These are phyloP conservation scores for Backusella luteola DNA, from an alignment of 192 early-diverging fungal genomes.

Conservation along the genomic window DNA sequence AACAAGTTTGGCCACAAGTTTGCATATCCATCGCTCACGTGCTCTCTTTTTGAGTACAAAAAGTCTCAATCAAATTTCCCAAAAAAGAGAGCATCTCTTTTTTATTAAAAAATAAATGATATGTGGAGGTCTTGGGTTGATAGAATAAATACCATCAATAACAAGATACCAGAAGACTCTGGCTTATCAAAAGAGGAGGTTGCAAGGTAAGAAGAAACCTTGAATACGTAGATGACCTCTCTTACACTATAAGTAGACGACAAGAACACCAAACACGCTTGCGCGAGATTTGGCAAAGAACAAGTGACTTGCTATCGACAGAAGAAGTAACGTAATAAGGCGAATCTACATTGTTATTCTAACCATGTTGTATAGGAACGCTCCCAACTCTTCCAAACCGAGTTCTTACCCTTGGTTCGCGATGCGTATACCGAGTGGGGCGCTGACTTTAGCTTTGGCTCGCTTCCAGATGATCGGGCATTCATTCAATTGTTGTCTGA, in stretches of 20 bases:
- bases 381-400: conserved; percentile 10
- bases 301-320: background rate
- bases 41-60: background rate
- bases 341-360: background rate
- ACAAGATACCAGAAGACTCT: background rate
- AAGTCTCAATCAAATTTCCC: background rate
- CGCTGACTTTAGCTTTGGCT: conserved; percentile 3
- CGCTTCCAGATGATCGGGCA: conserved; percentile 23
- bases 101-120: background rate
- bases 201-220: background rate
- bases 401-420: conserved; percentile 29
- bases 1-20: background rate
- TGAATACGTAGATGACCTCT: background rate
- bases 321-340: background rate
- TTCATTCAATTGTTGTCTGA: conserved; percentile 33
- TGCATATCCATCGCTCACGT: background rate
- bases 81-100: background rate
- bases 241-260: background rate
- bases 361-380: conserved; percentile 25
- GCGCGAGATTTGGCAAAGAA: conserved; percentile 16
- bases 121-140: conserved; percentile 42
- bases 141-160: conserved; percentile 27
- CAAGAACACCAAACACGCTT: conserved; percentile 14
- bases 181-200: conserved; percentile 1
- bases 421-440: conserved; percentile 24